Base-by-base conservation (phyloP, 2,329 filamentous ascomycete genomes). In the Tolypocladium sp. region DNA sequence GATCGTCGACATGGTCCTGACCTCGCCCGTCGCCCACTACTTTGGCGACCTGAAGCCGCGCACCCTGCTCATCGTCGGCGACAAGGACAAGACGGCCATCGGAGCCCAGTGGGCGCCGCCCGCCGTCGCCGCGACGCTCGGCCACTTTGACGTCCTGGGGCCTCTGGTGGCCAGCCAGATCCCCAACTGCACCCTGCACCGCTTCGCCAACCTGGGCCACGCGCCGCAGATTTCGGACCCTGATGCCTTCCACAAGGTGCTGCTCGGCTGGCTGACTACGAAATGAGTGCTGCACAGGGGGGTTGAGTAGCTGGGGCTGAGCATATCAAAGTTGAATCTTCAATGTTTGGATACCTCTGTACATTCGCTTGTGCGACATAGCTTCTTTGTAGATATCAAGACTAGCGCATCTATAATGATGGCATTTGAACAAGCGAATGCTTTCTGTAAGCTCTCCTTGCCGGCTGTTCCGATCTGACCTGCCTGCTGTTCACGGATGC, bases 1-100 rank as follows among this genome's bases (percentile, higher is more conserved):
- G 51, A 74, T 78, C 20, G 79, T 80, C n/a, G 81, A 83, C 64
- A 77, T 81, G 71, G 76, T 83, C n/a, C 71, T 83, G 58, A 80
- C 78, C 25, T 77, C 80, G 60, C 79, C 81, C 2, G 71, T 82
- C 13, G 73, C 76, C 27, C 79, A 80, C 60, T 78, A 82, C 64
- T 79, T 83, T 53, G 68, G 68, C n/a, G 63, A 73, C 53, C 64
- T 83, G 15, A 73, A 73, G 63, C 68, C 76, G 13, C 73, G 71
- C 54, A 81, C 79, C 2, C 68, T 82, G 27, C 66, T 84, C 57
- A 66, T 83, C 56, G 73, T 82, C 55, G 81, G 81, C 1, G 75
- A 76, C 38, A 76, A 77, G 65, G 81, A 84, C 61, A 80, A 72
- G 42, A 83, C 82, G 3, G 82, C 80, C 20, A 79, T 84, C 55